Base-by-base conservation (phyloP, 441 rosid genomes). In the Jatropha podagrica region DNA sequence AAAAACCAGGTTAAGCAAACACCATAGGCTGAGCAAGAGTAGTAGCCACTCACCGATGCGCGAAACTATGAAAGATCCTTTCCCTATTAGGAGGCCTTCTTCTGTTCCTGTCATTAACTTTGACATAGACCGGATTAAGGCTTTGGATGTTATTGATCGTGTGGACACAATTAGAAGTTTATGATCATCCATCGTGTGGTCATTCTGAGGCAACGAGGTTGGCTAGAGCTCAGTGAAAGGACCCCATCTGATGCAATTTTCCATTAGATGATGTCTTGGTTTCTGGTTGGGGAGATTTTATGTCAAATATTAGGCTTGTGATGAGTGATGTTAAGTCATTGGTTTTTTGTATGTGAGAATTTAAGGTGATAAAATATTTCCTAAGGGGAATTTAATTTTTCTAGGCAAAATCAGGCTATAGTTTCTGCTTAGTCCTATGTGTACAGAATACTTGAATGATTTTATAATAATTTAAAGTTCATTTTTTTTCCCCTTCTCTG, bases 81-180 rank as follows among this genome's bases (percentile, higher is more conserved):
- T 93, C 75, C 91, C 96, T 26, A 81, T 79, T 54, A 79, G 96
- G 76, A 87, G 97, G 81, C 97, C 86, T 15, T 88, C 90, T 15
- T 88, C 89, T 1, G 83, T 91, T 78, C 98, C 99, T 6, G 44
- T 95, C 77, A 87, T 93, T 0, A 81, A 90, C 82, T 93, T 93
- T 26, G 91, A 91, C 48, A 85, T 91, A 13, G 95, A 93, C 80
- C 90, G 92, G 46, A 81, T 87, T 80, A 95, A 93, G 78, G 96
- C 96, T 14, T 83, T 95, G 78, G 99, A 95, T 63, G 92, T 90
- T 70, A 95, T 95, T 11, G 99, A 95, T 79, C 92, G 97, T 2
- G 96, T 95, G 71, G 98, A 95, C 84, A 92, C 87, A 0, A 89
- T 92, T 70, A 68, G 94, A 72, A 82, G 90, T 68, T 71, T 89